Base-by-base conservation (phyloP, 176 grass and related monocot genomes). In the Eragrostis nindensis region DNA sequence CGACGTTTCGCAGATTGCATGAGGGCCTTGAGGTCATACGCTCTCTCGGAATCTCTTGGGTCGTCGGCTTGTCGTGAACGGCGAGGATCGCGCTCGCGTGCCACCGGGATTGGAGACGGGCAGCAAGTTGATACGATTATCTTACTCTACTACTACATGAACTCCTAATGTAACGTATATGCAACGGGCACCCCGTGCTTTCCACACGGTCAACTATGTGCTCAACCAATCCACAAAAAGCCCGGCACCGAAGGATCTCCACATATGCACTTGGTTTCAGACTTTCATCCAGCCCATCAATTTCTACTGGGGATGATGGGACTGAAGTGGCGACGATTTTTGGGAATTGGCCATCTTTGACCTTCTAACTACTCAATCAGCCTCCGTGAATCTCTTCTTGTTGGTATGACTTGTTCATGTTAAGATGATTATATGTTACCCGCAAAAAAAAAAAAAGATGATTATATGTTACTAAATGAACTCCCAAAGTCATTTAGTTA, bases 161-260 rank as follows among this genome's bases (percentile, higher is more conserved):
- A 5, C 49, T 53, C 38, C 32, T n/a, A n/a, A n/a, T 36, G 4
- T 32, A 22, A 15, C 12, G 36, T 38, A 43, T 52, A 46, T 67
- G 62, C 84, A 49, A 57, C 11, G 49, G 38, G 16, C 60, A 80
- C 41, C 48, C 41, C 14, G 21, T 68, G 61, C 77, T 60, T 49
- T 50, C 41, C 29, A 76, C 29, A 61, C 73, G 18, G 78, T 81
- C 78, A 87, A 76, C 63, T 76, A 76, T 52, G 71, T 43, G 42
- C 63, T 24, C 43, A 63, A 19, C 44, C 52, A 69, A 87, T 87
- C 64, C 64, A 19, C 30, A 48, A 1, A 29, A 52, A 87, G 30
- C 16, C 48, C 49, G n/a, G 16, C 26, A 14, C 64, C 56, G 38
- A 8, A 67, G 22, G 39, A 54, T 16, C 10, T 15, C 38, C 54